These are phyloP conservation scores for Diplodia intermedia DNA, from an alignment of 2,329 filamentous ascomycete genomes.

Conservation along the genomic window DNA sequence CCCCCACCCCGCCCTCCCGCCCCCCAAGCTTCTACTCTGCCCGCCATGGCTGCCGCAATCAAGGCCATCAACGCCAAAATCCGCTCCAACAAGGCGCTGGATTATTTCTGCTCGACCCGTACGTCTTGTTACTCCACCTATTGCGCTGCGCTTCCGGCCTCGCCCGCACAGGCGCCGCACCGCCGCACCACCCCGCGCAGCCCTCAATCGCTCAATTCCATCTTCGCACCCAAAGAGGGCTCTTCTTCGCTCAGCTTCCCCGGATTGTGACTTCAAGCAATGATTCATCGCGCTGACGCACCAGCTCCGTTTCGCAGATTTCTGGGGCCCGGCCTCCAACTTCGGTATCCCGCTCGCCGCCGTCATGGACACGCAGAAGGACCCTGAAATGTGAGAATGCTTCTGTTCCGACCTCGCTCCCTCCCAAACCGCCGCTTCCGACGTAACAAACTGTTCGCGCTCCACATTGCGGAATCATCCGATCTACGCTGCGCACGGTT, in stretches of 20 bases:
- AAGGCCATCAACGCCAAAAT: conserved; percentile 62
- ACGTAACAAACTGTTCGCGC: not conserved
- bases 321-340: conserved; percentile 61
- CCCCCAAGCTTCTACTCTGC: conserved; percentile 19
- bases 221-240: not conserved
- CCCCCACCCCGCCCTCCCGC: conserved; percentile 10
- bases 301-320: conserved; percentile 48
- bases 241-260: not conserved
- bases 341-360: conserved; percentile 62
- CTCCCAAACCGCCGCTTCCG: not conserved
- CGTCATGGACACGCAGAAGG: conserved; percentile 61
- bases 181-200: not conserved
- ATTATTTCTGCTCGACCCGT: conserved; percentile 63
- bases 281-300: conserved; percentile 6
- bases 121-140: conserved; percentile 42
- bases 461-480: conserved; percentile 6
- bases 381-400: conserved; percentile 56
- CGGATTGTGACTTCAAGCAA: not conserved
- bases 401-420: not conserved
- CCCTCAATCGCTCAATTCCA: conserved; percentile 4
- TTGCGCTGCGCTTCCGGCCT: conserved; percentile 31
- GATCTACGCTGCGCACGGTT: conserved; percentile 18
- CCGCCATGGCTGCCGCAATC: conserved; percentile 59
- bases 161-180: conserved; percentile 6
- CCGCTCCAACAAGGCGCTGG: conserved; percentile 56